Evolutionary conservation across 768 basidiomycete genomes (phyloP).

Genomic region (Tulasnella sp.): DNA sequence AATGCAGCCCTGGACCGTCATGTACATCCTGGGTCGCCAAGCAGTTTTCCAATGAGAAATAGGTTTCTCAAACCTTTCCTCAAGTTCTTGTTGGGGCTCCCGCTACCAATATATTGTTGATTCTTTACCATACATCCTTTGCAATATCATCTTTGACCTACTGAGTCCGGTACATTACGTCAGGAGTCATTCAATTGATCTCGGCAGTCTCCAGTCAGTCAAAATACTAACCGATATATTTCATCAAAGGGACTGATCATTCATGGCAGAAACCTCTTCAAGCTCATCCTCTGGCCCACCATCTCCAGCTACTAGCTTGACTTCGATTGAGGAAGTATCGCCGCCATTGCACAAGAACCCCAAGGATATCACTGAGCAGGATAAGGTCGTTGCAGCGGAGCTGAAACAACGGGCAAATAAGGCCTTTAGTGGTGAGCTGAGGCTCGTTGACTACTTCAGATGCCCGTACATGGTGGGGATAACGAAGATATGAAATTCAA

Average conservation of each 20-base stretch:
- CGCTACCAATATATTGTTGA: too few species aligned
- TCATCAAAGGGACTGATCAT: too few species aligned
- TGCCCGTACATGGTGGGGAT: neutral
- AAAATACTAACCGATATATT: too few species aligned
- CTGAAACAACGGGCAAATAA: constrained; percentile 84
- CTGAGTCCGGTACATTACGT: neutral
- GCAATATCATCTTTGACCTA: neutral
- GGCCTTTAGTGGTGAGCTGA: constrained; percentile 65
- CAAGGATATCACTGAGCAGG: constrained; percentile 47
- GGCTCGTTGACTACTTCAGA: too few species aligned
- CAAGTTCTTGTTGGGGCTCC: too few species aligned
- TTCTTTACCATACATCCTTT: too few species aligned
- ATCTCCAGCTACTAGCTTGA: neutral
- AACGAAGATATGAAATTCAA: constrained; percentile 26
- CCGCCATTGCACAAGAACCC: constrained; percentile 3
- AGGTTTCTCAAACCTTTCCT: too few species aligned
- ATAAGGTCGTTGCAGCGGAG: constrained; percentile 52
- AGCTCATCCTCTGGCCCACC: neutral
- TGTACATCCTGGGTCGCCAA: too few species aligned
- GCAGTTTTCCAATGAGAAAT: too few species aligned
- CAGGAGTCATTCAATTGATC: neutral
- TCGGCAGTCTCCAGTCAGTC: too few species aligned
- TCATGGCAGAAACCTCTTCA: constrained; percentile 6
- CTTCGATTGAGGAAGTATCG: neutral
- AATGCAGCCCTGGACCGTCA: too few species aligned